Evolutionary conservation across 257 asterid genomes (phyloP).

Genomic region (Anisodus tanguticus): DNA sequence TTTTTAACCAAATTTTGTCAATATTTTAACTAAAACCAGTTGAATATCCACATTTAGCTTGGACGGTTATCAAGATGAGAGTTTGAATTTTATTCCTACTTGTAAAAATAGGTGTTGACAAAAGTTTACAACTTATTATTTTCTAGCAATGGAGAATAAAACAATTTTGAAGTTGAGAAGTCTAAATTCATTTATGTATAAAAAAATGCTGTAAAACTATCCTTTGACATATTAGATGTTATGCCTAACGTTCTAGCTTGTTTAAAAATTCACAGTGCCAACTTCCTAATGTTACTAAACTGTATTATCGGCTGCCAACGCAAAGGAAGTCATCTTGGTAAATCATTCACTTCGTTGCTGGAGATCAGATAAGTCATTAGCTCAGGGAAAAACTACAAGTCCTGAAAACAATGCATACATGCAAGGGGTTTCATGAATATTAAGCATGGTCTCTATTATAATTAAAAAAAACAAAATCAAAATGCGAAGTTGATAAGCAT

Average conservation of each 20-base stretch:
- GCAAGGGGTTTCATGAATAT: background rate
- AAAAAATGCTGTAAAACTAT: background rate
- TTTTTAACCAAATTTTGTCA: background rate
- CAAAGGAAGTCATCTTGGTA: background rate
- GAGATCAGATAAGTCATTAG: constrained; percentile 9
- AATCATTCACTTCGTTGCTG: constrained; percentile 21
- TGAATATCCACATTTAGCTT: background rate
- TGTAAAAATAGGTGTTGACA: background rate
- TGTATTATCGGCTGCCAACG: background rate
- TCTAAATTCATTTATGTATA: constrained; percentile 17
- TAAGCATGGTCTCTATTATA: background rate
- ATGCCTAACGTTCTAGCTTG: background rate
- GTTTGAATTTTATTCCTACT: background rate
- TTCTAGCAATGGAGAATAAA: constrained; percentile 13
- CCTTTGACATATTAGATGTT: background rate
- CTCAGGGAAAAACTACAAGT: background rate
- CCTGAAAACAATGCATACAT: constrained; percentile 19
- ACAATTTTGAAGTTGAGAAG: background rate
- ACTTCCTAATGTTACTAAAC: background rate
- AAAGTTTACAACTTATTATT: constrained; percentile 19
- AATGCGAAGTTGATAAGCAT: background rate
- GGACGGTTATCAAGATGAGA: constrained; percentile 7
- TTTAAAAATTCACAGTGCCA: background rate
- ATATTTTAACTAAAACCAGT: background rate
- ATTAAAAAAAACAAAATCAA: background rate